phyloP scores from a whole-genome alignment of 768 basidiomycete species.

The Antrodiella citrinella region DNA sequence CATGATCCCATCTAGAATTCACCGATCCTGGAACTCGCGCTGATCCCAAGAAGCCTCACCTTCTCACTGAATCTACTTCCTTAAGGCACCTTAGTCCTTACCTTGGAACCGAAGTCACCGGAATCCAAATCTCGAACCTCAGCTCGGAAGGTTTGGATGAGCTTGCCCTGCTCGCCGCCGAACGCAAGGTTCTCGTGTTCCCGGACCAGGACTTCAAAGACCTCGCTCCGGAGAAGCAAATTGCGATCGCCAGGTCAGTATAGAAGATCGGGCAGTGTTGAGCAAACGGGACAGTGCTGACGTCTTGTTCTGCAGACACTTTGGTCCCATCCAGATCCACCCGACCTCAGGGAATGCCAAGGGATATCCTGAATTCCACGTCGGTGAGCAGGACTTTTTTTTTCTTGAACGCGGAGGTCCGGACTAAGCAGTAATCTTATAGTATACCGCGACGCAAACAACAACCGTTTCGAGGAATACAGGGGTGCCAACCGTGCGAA shows the following conservation, averaged over 20 bases:
- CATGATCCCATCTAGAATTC: slow-evolving; percentile 24
- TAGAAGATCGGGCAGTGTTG: too few relatives aligned
- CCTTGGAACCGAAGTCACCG: slow-evolving; percentile 42
- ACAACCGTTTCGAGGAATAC: slow-evolving; percentile 37
- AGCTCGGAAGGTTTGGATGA: slow-evolving; percentile 37
- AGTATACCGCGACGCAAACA: slow-evolving; percentile 44
- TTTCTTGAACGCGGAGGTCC: too few relatives aligned
- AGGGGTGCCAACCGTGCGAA: slow-evolving; percentile 33
- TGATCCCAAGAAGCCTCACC: slow-evolving; percentile 42
- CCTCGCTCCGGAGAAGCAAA: slow-evolving; percentile 41
- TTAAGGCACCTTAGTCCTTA: slow-evolving; percentile 38
- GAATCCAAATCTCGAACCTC: slow-evolving; percentile 46
- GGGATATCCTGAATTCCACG: slow-evolving; percentile 51
- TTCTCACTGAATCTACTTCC: slow-evolving; percentile 33
- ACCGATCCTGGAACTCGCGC: slow-evolving; percentile 39
- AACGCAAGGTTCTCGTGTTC: slow-evolving; percentile 47
- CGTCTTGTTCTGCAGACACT: slow-evolving; percentile 16
- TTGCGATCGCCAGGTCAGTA: slow-evolving; percentile 36
- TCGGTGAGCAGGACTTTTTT: slow-evolving; percentile 38
- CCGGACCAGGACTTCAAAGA: slow-evolving; percentile 59
- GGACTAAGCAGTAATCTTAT: too few relatives aligned
- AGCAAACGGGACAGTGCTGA: too few relatives aligned
- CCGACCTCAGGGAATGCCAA: slow-evolving; percentile 42
- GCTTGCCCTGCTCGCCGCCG: slow-evolving; percentile 32
- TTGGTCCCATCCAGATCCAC: slow-evolving; percentile 22